Conservation (phyloP, 2,329 filamentous ascomycete species). For the Fusarium sp. region DNA sequence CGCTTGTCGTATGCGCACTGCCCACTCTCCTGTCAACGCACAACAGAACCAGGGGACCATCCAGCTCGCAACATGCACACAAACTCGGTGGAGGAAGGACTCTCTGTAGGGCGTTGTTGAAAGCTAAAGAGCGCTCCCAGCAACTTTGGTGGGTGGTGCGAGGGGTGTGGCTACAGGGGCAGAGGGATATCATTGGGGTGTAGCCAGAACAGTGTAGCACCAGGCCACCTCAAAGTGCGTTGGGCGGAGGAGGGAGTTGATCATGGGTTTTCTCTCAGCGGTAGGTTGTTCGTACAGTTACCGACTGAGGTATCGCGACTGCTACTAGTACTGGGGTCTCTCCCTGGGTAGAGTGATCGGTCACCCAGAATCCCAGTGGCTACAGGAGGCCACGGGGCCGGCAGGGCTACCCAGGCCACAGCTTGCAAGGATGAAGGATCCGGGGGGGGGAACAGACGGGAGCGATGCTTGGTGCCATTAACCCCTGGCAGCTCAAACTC, state of each 20-base stretch:
- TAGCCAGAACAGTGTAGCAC: conserved; percentile 47
- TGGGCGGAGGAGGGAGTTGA: conserved; percentile 37
- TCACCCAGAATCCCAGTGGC: conserved; percentile 25
- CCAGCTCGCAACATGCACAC: conserved; percentile 30
- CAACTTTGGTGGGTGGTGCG: conserved; percentile 37
- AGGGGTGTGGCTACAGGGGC: conserved; percentile 39
- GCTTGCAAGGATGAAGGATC: conserved; percentile 25
- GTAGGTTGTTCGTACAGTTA: conserved; percentile 25
- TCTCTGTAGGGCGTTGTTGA: conserved; percentile 25
- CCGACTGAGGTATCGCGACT: conserved; percentile 7
- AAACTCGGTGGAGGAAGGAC: conserved; percentile 39
- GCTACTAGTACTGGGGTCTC: conserved; percentile 14
- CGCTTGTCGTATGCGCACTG: conserved; percentile 41
- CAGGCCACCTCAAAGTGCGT: conserved; percentile 31
- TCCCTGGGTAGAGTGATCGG: conserved; percentile 29
- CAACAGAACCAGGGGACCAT: conserved; percentile 37
- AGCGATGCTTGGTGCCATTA: conserved; percentile 38
- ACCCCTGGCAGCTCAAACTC: conserved; percentile 32
- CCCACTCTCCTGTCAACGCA: conserved; percentile 41
- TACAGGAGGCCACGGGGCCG: conserved; percentile 29
- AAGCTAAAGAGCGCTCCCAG: conserved; percentile 23
- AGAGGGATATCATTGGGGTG: conserved; percentile 31
- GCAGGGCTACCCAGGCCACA: conserved; percentile 30
- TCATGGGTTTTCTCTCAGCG: conserved; percentile 38
- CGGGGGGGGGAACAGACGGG: conserved; percentile 33